phyloP scores from a whole-genome alignment of 2,329 filamentous ascomycete genomes.

The Thielaviopsis ethacetica region DNA sequence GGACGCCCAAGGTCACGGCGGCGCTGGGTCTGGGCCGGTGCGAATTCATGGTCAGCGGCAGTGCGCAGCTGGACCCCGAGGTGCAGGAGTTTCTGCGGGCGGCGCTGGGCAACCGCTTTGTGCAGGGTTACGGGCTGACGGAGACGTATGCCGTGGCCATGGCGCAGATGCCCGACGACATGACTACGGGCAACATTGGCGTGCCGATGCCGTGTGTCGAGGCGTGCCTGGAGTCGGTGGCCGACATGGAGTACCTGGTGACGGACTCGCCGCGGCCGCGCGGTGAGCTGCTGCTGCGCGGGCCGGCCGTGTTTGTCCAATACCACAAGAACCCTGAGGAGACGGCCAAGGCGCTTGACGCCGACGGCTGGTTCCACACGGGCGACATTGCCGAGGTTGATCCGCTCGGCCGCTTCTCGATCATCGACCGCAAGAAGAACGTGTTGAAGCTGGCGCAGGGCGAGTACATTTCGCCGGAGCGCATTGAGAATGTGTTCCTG shows the following conservation, averaged over 20 bases:
- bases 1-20: conserved; percentile 73
- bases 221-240: conserved; percentile 68
- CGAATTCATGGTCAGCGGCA: conserved; percentile 66
- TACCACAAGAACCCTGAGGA: conserved; percentile 87
- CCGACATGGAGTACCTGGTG: conserved; percentile 83
- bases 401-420: conserved; percentile 69
- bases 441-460: conserved; percentile 96
- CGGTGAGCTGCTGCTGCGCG: conserved; percentile 74
- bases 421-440: conserved; percentile 96
- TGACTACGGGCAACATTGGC: conserved; percentile 67
- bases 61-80: conserved; percentile 74
- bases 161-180: conserved; percentile 55
- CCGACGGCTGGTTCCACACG: conserved; percentile 93
- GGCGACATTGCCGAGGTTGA: conserved; percentile 85
- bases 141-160: conserved; percentile 73
- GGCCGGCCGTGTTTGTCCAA: conserved; percentile 63
- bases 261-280: conserved; percentile 80
- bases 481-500: conserved; percentile 87
- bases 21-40: conserved; percentile 65
- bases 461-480: conserved; percentile 95
- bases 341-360: conserved; percentile 64
- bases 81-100: conserved; percentile 81
- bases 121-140: conserved; percentile 85
- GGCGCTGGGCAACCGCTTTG: conserved; percentile 61
- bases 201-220: conserved; percentile 51